Evolutionary conservation across 2,329 filamentous ascomycete species (phyloP), one percentile per base, ranked within the genome.

Genomic region (Xylariaceae sp.): DNA sequence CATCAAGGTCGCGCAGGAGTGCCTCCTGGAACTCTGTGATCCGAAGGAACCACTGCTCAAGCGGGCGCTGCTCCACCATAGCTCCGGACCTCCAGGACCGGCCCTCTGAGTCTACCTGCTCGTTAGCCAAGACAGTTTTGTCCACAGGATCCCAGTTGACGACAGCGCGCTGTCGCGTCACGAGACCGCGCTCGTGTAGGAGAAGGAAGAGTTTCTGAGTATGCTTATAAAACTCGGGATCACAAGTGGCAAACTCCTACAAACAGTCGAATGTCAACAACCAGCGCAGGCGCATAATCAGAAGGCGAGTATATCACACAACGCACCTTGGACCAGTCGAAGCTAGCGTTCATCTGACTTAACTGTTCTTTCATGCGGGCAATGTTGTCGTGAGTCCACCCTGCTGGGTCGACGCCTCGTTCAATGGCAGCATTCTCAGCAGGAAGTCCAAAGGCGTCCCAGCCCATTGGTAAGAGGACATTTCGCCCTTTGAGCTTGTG

Each of bases 121-220:
- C 92, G 71, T 96, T 96, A 9, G 92, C 92, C 60, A 96, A 78
- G 13, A 96, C 92, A 0, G 92, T 96, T 71, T 89, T 87, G 71
- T 96, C 92, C 34, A 96, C 82, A 1, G 92, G 92, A 66, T 96
- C 92, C 76, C 90, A 96, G 74, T 96, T 96, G 67, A 96, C 92
- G 63, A 92, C 76, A 17, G 90, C 89, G 67, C 94, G 87, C 39
- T 85, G 86, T 71, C 92, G 91, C 73, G 94, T 94, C 55, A 90
- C 92, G 15, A 96, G 79, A 0, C 88, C 89, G 60, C 83, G 82
- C 65, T 88, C 78, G 71, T 88, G 82, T 4, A 96, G 80, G 74
- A 88, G 85, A 59, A 95, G 79, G 71, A 96, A 96, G 64, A 96
- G 83, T 67, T 83, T 85, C 72, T 96, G 92, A 0, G 90, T 96